These are phyloP conservation scores for Taiwanofungus camphoratus DNA, from an alignment of 1,284 basidiomycete species.

Conservation along the genomic window DNA sequence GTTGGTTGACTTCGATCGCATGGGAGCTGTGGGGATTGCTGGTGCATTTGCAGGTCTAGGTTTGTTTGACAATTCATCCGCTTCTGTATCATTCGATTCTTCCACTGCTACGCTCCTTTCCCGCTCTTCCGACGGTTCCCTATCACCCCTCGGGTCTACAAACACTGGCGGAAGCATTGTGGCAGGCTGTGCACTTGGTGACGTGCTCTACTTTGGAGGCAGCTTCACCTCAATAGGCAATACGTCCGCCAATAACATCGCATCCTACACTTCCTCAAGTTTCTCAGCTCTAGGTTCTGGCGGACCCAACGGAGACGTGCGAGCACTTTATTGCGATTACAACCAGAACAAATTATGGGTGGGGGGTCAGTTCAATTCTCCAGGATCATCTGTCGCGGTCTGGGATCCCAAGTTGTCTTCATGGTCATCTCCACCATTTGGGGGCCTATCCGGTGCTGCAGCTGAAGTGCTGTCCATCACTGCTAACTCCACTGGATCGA, in stretches of 20 bases:
- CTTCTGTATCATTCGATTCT: constrained; percentile 55
- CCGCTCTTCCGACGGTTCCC: constrained; percentile 56
- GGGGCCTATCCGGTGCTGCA: constrained; percentile 70
- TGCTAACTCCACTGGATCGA: constrained; percentile 63
- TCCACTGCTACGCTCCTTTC: constrained; percentile 65
- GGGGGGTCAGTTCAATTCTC: constrained; percentile 77
- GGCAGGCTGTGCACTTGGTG: constrained; percentile 58
- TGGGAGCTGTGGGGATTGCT: constrained; percentile 84
- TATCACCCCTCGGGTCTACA: constrained; percentile 62
- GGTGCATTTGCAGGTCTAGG: constrained; percentile 85
- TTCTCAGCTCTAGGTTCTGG: constrained; percentile 58
- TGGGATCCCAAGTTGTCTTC: constrained; percentile 64
- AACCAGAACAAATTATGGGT: constrained; percentile 73
- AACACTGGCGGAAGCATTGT: constrained; percentile 63
- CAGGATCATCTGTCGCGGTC: constrained; percentile 69
- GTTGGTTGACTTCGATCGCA: constrained; percentile 82
- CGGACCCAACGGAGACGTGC: constrained; percentile 68
- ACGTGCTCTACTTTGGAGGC: constrained; percentile 71
- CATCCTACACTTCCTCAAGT: constrained; percentile 61
- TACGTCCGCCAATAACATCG: constrained; percentile 60
- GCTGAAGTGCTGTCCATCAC: constrained; percentile 74
- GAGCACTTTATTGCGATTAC: constrained; percentile 80
- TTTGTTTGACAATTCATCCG: constrained; percentile 55
- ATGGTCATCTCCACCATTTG: constrained; percentile 80
- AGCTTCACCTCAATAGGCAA: constrained; percentile 65